Evolutionary conservation across 2,329 filamentous ascomycete genomes (phyloP), one percentile per base, ranked within the genome.

Genomic region (Nannizziopsis arthrosporioides): DNA sequence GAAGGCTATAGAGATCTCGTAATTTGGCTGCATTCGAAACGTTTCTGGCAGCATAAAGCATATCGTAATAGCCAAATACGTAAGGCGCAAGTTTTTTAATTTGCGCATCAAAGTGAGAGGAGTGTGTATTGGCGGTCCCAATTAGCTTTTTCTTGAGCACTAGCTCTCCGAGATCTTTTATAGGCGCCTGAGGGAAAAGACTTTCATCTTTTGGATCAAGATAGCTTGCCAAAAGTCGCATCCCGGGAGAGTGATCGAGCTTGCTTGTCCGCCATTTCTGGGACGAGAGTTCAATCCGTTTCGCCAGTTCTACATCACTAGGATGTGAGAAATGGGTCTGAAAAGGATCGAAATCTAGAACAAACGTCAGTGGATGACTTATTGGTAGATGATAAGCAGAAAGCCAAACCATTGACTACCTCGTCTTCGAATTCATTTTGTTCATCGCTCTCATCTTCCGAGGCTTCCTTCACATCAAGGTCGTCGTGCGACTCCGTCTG

Each of bases 41-140:
- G 0, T 77, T 85, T 38, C 90, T 76, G 45, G 80, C 79, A 48
- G 82, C 85, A 59, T 84, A 85, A 1, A 95, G 67, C 1, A 94
- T 57, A 60, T 96, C 90, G 47, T 79, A 77, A 61, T 96, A 94
- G 55, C 80, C 79, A 63, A 93, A 94, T 1, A 94, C 71, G 8
- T 83, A 72, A 0, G 83, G 77, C 1, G 82, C 79, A 34, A 95
- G 59, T 1, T 74, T 71, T 56, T 81, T 76, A 58, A 87, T 80
- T 0, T 81, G 63, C 0, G 72, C 65, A 47, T 78, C 73, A 50
- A 94, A 79, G 2, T 68, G 67, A 2, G 75, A 65, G 40, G 78
- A 67, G 55, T 77, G 70, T 44, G 76, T 73, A 14, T 64, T 62
- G 18, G 78, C 73, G 8, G 72, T 67, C 47, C 77, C 72, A 17